A percentile compares a stretch with the other conserved stretches of the same genome.
phyloP scores from a whole-genome alignment of 345 rosid species.

The Eucalyptus polybractea region DNA sequence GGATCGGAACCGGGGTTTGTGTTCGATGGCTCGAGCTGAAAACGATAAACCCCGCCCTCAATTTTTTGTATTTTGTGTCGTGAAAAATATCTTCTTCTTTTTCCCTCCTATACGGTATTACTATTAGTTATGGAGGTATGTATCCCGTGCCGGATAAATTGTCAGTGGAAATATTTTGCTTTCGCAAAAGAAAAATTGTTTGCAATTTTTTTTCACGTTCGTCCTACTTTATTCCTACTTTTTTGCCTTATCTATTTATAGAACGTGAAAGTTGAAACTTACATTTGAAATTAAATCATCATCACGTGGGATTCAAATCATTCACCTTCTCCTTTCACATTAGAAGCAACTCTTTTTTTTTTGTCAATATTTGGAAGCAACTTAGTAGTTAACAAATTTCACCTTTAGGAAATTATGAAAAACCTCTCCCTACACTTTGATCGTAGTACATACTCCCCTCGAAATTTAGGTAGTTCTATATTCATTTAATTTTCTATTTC shows the following conservation, averaged over 20 bases:
- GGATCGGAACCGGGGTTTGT: not conserved
- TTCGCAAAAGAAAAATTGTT: not conserved
- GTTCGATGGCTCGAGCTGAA: not conserved
- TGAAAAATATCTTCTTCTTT: not conserved
- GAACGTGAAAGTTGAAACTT: too few relatives aligned
- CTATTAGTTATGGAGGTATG: not conserved
- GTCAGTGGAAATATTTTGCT: not conserved
- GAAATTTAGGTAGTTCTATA: not conserved
- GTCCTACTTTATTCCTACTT: too few relatives aligned
- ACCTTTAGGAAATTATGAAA: not conserved
- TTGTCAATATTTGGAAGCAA: too few relatives aligned
- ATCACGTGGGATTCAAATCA: fast-evolving
- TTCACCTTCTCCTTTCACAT: fast-evolving
- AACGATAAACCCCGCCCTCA: not conserved
- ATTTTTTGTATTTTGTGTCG: not conserved
- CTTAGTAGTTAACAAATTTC: not conserved
- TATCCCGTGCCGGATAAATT: not conserved
- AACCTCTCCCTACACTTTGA: not conserved
- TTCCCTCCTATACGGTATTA: not conserved
- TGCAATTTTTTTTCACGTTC: too few relatives aligned
- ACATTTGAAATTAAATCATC: fast-evolving
- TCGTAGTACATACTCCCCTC: fast-evolving
- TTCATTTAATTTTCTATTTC: not conserved
- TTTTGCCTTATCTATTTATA: too few relatives aligned
- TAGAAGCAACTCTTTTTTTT: too few relatives aligned